Base-by-base conservation (phyloP, 2,329 filamentous ascomycete species). In the Calonectria fujianensis region DNA sequence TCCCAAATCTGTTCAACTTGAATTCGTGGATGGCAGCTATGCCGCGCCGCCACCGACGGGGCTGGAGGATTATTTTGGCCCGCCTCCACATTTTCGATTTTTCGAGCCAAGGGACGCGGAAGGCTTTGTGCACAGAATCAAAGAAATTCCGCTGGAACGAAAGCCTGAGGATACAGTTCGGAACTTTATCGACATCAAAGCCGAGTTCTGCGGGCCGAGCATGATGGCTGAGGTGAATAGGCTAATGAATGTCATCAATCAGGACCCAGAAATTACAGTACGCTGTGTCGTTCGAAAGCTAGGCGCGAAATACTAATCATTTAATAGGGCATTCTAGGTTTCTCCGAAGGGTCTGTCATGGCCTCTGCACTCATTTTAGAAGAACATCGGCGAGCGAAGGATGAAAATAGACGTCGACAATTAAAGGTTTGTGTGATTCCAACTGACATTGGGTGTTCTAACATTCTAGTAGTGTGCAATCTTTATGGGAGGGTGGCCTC, bases 291-390 rank as follows among this genome's bases (percentile, higher is more conserved):
- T 24, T 10, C n/a, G 1, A 16, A 4, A 16, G 16, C 14, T 3
- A 6, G 1, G n/a, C 31, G 24, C 14, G 18, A 20, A 27, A 13
- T 32, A n/a, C 32, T 69, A n/a, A 63, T 63, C 4, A 9, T 18
- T 3, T 20, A 20, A 13, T 2, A 76, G 74, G 91, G 89, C 4
- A 88, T 93, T 57, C 85, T 93, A 24, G 91, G 91, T 0, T 93
- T 92, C 77, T 92, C 90, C 0, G 91, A 93, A 80, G 91, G 91
- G 4, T 90, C 91, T 1, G 89, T 88, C 0, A 86, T 90, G 18
- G 91, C 90, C 0, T 88, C 88, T 0, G 90, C 88, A 0, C 79
- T 90, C 13, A 83, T 91, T 13, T 82, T 91, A 4, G 87, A 90
- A 69, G 89, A 91, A 78, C 83, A 86, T 68, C 83, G 85, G 4